Conservation (phyloP, 2,329 filamentous ascomycete species). For the Chaetothyriales sp. region DNA sequence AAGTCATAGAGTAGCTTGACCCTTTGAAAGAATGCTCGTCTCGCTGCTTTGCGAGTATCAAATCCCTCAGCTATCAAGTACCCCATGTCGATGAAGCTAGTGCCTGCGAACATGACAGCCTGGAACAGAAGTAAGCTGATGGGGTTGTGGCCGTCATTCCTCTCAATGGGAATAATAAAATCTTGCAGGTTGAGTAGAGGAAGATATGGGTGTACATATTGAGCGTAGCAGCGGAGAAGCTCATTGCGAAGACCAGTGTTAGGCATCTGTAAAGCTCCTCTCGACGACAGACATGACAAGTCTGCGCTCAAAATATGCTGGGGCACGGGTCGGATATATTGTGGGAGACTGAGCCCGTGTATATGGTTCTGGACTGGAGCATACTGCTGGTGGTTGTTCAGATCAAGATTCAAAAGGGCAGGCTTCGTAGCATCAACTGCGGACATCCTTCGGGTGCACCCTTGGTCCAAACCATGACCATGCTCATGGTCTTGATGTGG, state of each 20-base stretch:
- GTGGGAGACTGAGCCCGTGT: conserved; percentile 29
- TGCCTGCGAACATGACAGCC: conserved; percentile 85
- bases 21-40: conserved; percentile 80
- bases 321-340: conserved; percentile 70
- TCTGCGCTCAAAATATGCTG: conserved; percentile 66
- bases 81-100: conserved; percentile 73
- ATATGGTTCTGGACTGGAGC: background rate
- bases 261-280: conserved; percentile 72
- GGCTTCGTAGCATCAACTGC: background rate
- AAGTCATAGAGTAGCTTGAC: conserved; percentile 79
- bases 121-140: conserved; percentile 83
- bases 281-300: conserved; percentile 66
- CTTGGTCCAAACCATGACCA: conserved; percentile 30
- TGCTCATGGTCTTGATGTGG: background rate
- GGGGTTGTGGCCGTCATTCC: conserved; percentile 54
- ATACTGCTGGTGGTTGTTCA: background rate
- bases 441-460: conserved; percentile 9
- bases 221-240: conserved; percentile 66
- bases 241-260: conserved; percentile 59
- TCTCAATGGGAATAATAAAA: conserved; percentile 44
- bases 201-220: conserved; percentile 92
- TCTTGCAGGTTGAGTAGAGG: conserved; percentile 61
- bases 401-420: background rate
- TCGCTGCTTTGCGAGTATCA: conserved; percentile 60
- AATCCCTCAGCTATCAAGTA: conserved; percentile 66